These are phyloP conservation scores for Solanum rostratum DNA, from an alignment of 257 asterid genomes.

Conservation along the genomic window DNA sequence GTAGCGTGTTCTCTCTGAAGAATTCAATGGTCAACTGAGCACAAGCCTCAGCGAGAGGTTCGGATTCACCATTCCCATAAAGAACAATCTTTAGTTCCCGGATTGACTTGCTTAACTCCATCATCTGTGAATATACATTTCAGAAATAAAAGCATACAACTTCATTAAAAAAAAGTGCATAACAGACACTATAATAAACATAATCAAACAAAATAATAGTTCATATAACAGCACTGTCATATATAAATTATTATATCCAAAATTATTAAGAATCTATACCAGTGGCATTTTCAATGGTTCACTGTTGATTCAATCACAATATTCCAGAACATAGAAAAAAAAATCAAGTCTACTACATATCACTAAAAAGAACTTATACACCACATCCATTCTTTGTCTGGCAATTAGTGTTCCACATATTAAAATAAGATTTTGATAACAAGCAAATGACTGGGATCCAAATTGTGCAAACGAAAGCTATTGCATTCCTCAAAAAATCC, in stretches of 20 bases:
- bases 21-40: conserved; percentile 79
- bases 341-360: neutral
- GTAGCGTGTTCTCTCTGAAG: conserved; percentile 70
- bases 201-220: neutral
- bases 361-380: neutral
- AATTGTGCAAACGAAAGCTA: neutral
- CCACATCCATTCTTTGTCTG: neutral
- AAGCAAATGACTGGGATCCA: neutral
- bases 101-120: conserved; percentile 60
- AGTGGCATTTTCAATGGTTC: neutral
- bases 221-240: neutral
- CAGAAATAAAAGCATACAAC: neutral
- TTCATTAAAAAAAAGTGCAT: neutral
- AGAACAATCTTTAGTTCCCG: conserved; percentile 63
- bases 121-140: conserved; percentile 33
- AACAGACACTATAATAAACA: neutral
- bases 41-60: conserved; percentile 83
- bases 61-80: conserved; percentile 84
- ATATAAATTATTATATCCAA: neutral
- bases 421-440: neutral
- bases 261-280: neutral
- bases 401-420: neutral
- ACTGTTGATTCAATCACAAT: neutral
- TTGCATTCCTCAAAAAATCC: neutral
- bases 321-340: neutral